Base-by-base conservation (phyloP, 306 rosid species). In the Vachellia pachyceras region DNA sequence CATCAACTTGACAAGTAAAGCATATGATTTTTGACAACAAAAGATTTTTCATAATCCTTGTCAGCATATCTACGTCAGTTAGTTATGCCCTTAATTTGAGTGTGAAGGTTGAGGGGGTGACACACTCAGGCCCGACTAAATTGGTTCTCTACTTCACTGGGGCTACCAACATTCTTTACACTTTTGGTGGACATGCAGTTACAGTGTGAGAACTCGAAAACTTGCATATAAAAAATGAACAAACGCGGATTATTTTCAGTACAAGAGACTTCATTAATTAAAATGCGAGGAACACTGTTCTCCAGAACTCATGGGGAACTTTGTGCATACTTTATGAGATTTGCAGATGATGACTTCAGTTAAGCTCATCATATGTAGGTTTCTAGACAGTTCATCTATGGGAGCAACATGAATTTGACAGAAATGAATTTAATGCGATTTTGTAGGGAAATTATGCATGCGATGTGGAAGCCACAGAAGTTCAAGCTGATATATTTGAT, bases 381-480 rank as follows among this genome's bases (percentile, higher is more conserved):
- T n/a, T n/a, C n/a, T n/a, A n/a, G n/a, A n/a, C n/a, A n/a, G n/a
- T n/a, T n/a, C n/a, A n/a, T n/a, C n/a, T 12, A 46, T 46, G 12
- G 29, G 50, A 46, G 77, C 15, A 23, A 17, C 12, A 33, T 75
- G 68, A 60, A 61, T 73, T 79, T 80, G 66, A 84, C 63, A 64
- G 14, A 25, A 6, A 54, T 25, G 11, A 64, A 82, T 67, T 65
- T 63, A 15, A 58, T 60, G 66, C 50, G 15, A 67, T 14, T 46
- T 58, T 86, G 87, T 57, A 95, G 99, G 88, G 98, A 95, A 86
- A 91, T 95, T 15, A 95, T 95, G 99, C 98, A 95, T 89, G 99
- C 99, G 41, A 95, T 95, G 98, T 95, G 99, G 99, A 95, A 95
- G 87, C 99, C 99, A 78, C 99, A 90, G 83, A 95, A 95, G 71